Base-by-base conservation (phyloP, 2,329 filamentous ascomycete species). In the Pezicula carpinea region DNA sequence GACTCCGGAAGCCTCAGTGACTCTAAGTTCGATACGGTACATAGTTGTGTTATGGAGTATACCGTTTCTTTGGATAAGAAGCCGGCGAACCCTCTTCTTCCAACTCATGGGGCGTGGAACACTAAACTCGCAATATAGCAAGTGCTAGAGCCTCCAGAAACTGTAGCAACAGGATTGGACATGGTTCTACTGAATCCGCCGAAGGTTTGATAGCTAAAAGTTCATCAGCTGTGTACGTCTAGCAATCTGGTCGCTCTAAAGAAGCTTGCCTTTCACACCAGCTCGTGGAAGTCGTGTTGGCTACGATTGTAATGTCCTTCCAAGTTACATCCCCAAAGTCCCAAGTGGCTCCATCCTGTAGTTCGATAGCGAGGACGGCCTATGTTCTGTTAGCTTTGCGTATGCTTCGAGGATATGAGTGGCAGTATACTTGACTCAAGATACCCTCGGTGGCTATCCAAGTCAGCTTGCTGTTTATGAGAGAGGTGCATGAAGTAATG, bases 301-400 rank as follows among this genome's bases (percentile, higher is more conserved):
- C 38, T 6, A 23, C 22, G 38, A 40, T 40, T 8, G 38, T 40
- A 40, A 40, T 40, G 18, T 40, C 38, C n/a, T 6, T 22, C 38
- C 38, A 40, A 22, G n/a, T 22, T 26, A 40, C 38, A 13, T 19
- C 38, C 14, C 38, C 38, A 23, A 40, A 40, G 10, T 40, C 38
- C 38, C 38, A 40, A 13, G n/a, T 23, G 11, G 38, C 38, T 23
- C 19, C 19, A 22, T 40, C n/a, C 38, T 40, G 38, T n/a, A 40
- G 22, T 22, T 40, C 38, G 26, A 40, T 29, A 19, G 38, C 38
- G 22, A 40, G 26, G 22, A 40, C 38, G 22, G 38, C 38, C 38
- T 40, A 15, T 4, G 19, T n/a, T 15, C 14, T 2, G 14, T 35
- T 35, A 35, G 33, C 15, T 19, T 15, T 14, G 33, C 10, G 18